Conservation (phyloP, 2,329 filamentous ascomycete species). For the Penicillium sp. region DNA sequence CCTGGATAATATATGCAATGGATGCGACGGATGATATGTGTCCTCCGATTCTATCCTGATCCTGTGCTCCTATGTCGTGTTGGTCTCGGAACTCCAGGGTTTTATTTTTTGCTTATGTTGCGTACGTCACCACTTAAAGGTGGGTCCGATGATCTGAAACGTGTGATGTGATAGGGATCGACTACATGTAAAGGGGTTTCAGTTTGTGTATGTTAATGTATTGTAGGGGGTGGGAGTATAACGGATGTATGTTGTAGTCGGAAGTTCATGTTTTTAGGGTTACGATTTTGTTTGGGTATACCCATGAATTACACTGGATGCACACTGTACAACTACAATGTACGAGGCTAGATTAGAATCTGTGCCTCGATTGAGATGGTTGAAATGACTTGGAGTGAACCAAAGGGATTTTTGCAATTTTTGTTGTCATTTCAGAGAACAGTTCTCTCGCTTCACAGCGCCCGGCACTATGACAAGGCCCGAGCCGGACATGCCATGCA, state of each 20-base stretch:
- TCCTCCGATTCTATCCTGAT: background rate
- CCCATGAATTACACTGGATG: background rate
- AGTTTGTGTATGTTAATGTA: background rate
- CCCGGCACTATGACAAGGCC: constrained; percentile 41
- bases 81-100: background rate
- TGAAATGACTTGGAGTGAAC: constrained; percentile 52
- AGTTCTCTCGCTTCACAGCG: constrained; percentile 51
- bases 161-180: background rate
- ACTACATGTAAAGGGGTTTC: background rate
- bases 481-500: constrained; percentile 29
- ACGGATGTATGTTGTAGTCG: background rate
- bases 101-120: background rate
- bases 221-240: background rate
- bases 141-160: constrained; percentile 16
- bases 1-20: background rate
- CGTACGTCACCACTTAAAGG: constrained; percentile 1
- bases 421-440: constrained; percentile 43
- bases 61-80: background rate
- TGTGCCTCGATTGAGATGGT: constrained; percentile 37
- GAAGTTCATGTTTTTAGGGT: background rate
- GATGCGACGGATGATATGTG: background rate
- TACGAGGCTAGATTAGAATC: background rate
- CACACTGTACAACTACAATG: background rate
- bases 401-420: constrained; percentile 34
- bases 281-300: background rate